Conservation (phyloP, 345 rosid species). For the Leavenworthia alabamica region DNA sequence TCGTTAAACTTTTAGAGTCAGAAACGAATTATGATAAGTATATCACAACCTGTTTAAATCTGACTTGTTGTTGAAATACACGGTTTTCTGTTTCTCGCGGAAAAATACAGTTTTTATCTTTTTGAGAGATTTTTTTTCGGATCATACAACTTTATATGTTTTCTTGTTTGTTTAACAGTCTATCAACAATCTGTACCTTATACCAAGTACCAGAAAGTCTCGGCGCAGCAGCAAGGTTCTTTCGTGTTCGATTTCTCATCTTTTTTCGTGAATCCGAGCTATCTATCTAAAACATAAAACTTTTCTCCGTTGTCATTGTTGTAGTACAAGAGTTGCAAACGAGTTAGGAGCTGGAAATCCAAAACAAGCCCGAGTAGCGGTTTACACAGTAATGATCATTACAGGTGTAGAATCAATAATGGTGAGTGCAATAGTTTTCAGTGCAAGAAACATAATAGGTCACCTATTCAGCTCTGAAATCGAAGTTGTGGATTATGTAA, state of each 20-base stretch:
- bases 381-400: slow-evolving; percentile 24
- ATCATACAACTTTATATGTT: too few relatives aligned
- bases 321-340: slow-evolving; percentile 48
- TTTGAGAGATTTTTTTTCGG: too few relatives aligned
- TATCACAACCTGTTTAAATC: too few relatives aligned
- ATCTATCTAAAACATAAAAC: not conserved
- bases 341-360: slow-evolving; percentile 37
- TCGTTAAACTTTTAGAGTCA: too few relatives aligned
- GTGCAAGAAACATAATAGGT: slow-evolving; percentile 30
- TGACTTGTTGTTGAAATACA: too few relatives aligned
- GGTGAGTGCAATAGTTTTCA: slow-evolving; percentile 19
- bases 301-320: too few relatives aligned
- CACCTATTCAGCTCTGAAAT: slow-evolving; percentile 30
- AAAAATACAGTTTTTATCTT: too few relatives aligned
- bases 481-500: slow-evolving; percentile 30
- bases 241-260: too few relatives aligned
- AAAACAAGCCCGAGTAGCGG: slow-evolving; percentile 23
- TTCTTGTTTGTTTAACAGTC: too few relatives aligned
- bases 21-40: too few relatives aligned
- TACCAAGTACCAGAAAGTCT: slow-evolving; percentile 54
- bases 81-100: too few relatives aligned
- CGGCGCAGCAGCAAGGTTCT: slow-evolving; percentile 63
- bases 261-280: not conserved
- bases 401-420: slow-evolving; percentile 25
- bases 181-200: slow-evolving; percentile 46